A percentile compares a stretch with the other conserved stretches of the same genome.
Evolutionary conservation across 768 basidiomycete genomes (phyloP).

Genomic region (Trametes elegans): DNA sequence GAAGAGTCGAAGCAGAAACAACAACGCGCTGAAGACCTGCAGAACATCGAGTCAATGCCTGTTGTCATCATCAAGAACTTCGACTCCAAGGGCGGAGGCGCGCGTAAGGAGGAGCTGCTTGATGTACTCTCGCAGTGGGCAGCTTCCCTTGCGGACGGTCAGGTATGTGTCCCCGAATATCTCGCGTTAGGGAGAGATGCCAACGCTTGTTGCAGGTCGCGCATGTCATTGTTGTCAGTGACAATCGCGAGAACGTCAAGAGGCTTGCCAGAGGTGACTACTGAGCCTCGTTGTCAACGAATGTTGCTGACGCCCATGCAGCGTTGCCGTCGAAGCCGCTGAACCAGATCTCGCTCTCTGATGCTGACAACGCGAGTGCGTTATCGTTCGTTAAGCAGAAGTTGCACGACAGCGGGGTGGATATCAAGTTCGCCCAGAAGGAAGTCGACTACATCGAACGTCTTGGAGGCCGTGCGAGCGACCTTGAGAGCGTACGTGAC

Average conservation of each 20-base stretch:
- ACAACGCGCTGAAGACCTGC: constrained; percentile 41
- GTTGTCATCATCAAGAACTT: constrained; percentile 87
- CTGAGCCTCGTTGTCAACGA: background rate
- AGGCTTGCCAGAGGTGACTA: constrained; percentile 71
- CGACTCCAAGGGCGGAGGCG: constrained; percentile 50
- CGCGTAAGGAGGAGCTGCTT: constrained; percentile 67
- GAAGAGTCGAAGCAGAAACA: constrained; percentile 32
- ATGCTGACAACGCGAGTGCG: constrained; percentile 81
- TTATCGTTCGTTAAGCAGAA: constrained; percentile 81
- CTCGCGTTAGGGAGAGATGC: too few species aligned
- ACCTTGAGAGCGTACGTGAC: constrained; percentile 73
- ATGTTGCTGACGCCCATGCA: constrained; percentile 27
- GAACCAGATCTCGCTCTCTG: constrained; percentile 72
- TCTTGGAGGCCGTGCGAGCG: constrained; percentile 88
- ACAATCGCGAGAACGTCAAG: constrained; percentile 86
- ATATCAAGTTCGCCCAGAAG: constrained; percentile 50
- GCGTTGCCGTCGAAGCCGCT: constrained; percentile 86
- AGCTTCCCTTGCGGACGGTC: constrained; percentile 75
- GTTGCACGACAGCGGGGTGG: constrained; percentile 55
- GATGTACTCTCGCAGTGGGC: constrained; percentile 82
- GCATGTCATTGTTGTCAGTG: constrained; percentile 88
- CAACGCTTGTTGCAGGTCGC: constrained; percentile 58
- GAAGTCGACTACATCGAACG: constrained; percentile 62
- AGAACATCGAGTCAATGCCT: constrained; percentile 64
- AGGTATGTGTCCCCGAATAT: constrained; percentile 40